Evolutionary conservation across 768 basidiomycete genomes (phyloP), one percentile per base, ranked within the genome.

Genomic region (Hypholoma sublateritium): DNA sequence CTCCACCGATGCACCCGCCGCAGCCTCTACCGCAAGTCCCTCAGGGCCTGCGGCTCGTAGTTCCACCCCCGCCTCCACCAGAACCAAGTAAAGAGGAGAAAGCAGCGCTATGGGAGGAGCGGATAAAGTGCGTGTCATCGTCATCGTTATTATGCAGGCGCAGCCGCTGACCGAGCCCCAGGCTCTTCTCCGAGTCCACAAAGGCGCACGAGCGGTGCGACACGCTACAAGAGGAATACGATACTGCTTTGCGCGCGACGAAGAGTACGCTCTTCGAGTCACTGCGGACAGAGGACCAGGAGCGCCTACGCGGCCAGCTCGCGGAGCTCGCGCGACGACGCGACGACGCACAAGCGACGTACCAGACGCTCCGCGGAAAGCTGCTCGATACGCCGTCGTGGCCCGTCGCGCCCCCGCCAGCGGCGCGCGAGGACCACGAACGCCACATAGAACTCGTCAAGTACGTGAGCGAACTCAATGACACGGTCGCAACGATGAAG

Each of bases 171-270:
- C 14, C 22, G 14, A 7, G 14, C 14, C 5, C 24, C 19, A 59
- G 56, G 41, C 56, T 63, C 39, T 39, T 66, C 0, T 56, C 60
- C 34, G 62, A 66, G n/a, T 46, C 53, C 11, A 60, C 59, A n/a
- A 47, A 39, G 52, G 51, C 56, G 6, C 57, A 57, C 17, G 54
- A 56, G 21, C 39, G 19, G 16, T 19, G 58, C 5, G 42, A 51
- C 19, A 32, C 45, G 12, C 45, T 39, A 17, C 60, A 65, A 11
- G 50, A 65, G 41, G 41, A 53, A 21, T 48, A 55, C 19, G 28
- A 56, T 34, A 42, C 35, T 2, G 60, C 60, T 1, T 6, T 43
- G 5, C 43, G 59, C 22, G 36, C 56, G 22, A 36, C 54, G 17
- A 11, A 44, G 3, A 58, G 52, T 45, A 19, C 19, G 3, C 50